Evolutionary conservation across 345 rosid species (phyloP).

Genomic region (Hibiscus mutabilis): DNA sequence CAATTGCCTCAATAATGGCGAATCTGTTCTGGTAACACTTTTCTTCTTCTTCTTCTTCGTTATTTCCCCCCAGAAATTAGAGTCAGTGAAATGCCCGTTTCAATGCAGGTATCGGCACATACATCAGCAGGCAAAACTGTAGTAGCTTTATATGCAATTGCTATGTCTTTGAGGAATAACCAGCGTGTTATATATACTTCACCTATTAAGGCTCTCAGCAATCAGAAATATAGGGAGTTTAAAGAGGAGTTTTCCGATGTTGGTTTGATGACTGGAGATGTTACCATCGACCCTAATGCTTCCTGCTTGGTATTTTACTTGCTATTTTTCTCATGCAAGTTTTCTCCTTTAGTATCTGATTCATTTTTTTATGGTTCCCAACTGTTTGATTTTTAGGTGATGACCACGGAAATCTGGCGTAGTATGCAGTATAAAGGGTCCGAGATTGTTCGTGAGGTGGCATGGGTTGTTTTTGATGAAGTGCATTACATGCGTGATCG

Average conservation of each 20-base stretch:
- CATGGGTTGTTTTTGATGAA: slow-evolving; percentile 96
- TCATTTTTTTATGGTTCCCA: background rate
- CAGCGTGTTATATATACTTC: slow-evolving; percentile 95
- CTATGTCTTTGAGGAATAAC: slow-evolving; percentile 79
- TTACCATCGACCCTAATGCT: slow-evolving; percentile 91
- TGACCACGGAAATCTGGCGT: slow-evolving; percentile 99
- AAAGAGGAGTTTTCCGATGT: slow-evolving; percentile 97
- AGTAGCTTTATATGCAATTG: slow-evolving; percentile 88
- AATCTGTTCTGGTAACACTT: slow-evolving; percentile 74
- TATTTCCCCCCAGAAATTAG: background rate
- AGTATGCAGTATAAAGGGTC: slow-evolving; percentile 98
- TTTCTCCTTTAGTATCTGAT: background rate
- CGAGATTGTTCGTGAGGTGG: slow-evolving; percentile 86
- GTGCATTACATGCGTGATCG: slow-evolving; percentile 99
- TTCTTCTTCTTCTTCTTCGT: background rate
- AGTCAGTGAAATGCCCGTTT: background rate
- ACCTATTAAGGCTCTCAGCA: slow-evolving; percentile 94
- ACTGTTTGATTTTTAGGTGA: slow-evolving; percentile 53
- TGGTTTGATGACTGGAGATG: slow-evolving; percentile 98
- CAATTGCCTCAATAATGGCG: slow-evolving; percentile 74
- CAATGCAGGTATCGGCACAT: slow-evolving; percentile 86
- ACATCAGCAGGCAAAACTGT: slow-evolving; percentile 99
- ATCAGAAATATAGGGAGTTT: slow-evolving; percentile 93
- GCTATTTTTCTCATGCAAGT: background rate
- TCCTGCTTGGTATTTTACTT: slow-evolving; percentile 49